Percentiles rank a stretch among this genome's conserved stretches.
These are phyloP conservation scores for Ophiocordyceps robertsii DNA, from an alignment of 2,329 filamentous ascomycete genomes.

Conservation along the genomic window DNA sequence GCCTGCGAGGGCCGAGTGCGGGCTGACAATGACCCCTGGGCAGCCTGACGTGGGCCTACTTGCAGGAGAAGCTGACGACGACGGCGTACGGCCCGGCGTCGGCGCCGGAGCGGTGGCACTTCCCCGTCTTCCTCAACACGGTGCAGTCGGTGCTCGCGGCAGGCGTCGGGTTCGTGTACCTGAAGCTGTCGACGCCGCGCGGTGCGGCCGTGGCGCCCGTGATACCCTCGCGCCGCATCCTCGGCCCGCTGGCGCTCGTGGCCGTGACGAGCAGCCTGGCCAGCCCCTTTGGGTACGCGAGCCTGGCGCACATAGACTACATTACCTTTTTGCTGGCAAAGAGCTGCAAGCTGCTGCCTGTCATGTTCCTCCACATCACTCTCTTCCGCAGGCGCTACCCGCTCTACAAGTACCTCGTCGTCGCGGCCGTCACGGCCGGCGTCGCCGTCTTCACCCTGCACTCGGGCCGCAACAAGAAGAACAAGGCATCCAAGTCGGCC, in stretches of 20 bases:
- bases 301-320: conserved; percentile 88
- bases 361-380: conserved; percentile 93
- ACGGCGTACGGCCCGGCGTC: conserved; percentile 61
- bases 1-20: not conserved
- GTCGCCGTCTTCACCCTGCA: conserved; percentile 94
- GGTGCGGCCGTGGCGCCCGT: conserved; percentile 40
- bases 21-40: not conserved
- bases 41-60: conserved; percentile 86
- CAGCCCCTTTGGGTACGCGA: conserved; percentile 91
- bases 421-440: conserved; percentile 77
- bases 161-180: conserved; percentile 68
- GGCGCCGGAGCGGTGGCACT: conserved; percentile 69
- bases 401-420: conserved; percentile 91
- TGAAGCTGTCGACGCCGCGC: conserved; percentile 46
- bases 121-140: conserved; percentile 90
- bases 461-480: conserved; percentile 41
- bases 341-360: conserved; percentile 95
- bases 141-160: conserved; percentile 87
- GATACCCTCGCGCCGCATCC: conserved; percentile 63
- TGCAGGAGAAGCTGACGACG: conserved; percentile 95
- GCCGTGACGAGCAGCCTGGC: conserved; percentile 79
- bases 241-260: conserved; percentile 70
- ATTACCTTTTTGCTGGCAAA: conserved; percentile 96
- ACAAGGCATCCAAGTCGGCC: conserved; percentile 21
- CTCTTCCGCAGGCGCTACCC: conserved; percentile 83